Evolutionary conservation across 306 rosid species (phyloP), one percentile per base, ranked within the genome.

Genomic region (Biancaea sappan): DNA sequence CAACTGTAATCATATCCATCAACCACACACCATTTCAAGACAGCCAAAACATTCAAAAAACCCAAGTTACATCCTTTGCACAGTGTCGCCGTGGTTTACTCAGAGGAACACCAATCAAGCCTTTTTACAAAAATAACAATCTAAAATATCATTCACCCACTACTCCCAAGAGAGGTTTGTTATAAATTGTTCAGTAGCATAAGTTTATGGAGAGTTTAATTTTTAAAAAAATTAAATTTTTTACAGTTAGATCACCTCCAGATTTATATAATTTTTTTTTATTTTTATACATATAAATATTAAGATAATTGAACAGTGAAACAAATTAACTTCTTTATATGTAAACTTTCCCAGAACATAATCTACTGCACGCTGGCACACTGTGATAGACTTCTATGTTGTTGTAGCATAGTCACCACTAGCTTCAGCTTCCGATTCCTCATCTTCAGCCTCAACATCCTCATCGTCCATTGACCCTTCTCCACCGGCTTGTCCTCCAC

Each of bases 371-470:
- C 66, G 72, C 1, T 37, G 5, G 38, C 69, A 80, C 66, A 76
- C 1, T 37, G 5, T 26, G 35, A 69, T 34, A 47, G 47, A 43
- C 53, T 60, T 37, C 24, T 41, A 43, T 40, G 46, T 40, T 58
- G 38, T 25, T 3, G 22, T 29, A 6, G 26, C 58, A 77, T 26
- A 76, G 25, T 89, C 83, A 12, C 83, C 87, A 13, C 85, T 84
- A 35, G 41, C 78, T 77, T 83, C 91, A 64, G 86, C 68, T 71
- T 84, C 91, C 3, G 77, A 51, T n/a, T 84, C 89, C 37, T 82
- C 35, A 71, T 89, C 93, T 1, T 81, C 85, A 16, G 56, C 81
- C 35, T 72, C 88, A 59, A 51, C 4, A 56, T 81, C 85, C 15
- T 72, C 89, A 51, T 31, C 63, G 64, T 84, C 84, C 0, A 79